A percentile compares a stretch with the other conserved stretches of the same genome.
Conservation (phyloP, 805 yeast genomes). For the Cyberlindnera mycetangii region DNA sequence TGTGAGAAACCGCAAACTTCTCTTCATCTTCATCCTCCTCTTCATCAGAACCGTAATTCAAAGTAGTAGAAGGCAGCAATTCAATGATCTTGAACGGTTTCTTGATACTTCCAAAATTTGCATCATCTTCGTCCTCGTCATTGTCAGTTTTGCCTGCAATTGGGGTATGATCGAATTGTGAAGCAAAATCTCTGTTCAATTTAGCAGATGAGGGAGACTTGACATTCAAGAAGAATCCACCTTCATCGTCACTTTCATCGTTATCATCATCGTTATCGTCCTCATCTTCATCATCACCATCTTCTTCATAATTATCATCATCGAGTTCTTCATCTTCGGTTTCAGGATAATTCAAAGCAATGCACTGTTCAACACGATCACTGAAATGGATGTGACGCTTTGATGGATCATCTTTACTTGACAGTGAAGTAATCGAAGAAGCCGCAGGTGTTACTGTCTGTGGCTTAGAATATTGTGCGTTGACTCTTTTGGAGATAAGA, state of each 20-base stretch:
- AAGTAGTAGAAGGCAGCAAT: conserved; percentile 78
- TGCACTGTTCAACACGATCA: conserved; percentile 92
- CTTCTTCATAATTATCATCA: conserved; percentile 25
- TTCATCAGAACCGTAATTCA: conserved; percentile 73
- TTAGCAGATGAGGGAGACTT: conserved; percentile 38
- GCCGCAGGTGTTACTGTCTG: not conserved
- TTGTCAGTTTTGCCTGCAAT: not conserved
- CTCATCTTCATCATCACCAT: conserved; percentile 21
- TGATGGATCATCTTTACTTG: conserved; percentile 6
- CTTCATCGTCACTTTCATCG: conserved; percentile 56
- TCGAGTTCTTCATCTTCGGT: conserved; percentile 26
- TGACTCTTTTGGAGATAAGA: conserved; percentile 24
- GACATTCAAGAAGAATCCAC: conserved; percentile 65
- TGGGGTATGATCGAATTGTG: not conserved
- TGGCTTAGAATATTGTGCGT: conserved; percentile 26
- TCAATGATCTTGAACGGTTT: conserved; percentile 56
- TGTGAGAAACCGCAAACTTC: conserved; percentile 61
- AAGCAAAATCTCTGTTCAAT: conserved; percentile 15
- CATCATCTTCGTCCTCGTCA: conserved; percentile 13
- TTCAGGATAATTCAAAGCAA: conserved; percentile 48
- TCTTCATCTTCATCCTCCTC: conserved; percentile 43
- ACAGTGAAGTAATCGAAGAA: not conserved
- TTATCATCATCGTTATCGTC: conserved; percentile 30
- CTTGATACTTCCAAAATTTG: not conserved
- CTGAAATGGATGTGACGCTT: conserved; percentile 84